Evolutionary conservation across 1,284 basidiomycete genomes (phyloP).

Genomic region (Porogramme epimiltina): DNA sequence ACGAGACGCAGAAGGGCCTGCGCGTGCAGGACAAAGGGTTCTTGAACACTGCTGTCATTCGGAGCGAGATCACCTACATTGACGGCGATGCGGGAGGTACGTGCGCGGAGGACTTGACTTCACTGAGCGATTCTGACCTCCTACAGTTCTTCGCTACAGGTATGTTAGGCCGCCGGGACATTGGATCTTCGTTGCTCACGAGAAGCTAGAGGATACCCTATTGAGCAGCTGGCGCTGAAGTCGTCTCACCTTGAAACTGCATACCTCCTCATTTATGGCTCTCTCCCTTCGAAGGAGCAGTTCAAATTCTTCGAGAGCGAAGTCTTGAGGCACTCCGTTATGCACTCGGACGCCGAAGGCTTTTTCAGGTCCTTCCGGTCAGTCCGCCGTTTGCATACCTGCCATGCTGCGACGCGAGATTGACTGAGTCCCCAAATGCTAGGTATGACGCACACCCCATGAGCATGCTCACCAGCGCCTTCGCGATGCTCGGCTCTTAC

Average conservation of each 20-base stretch:
- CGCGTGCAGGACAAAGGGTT: conserved; percentile 81
- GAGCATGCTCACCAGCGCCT: conserved; percentile 84
- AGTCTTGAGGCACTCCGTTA: conserved; percentile 75
- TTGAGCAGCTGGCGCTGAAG: conserved; percentile 82
- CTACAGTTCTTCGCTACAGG: conserved; percentile 72
- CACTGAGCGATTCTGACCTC: not conserved
- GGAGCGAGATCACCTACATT: conserved; percentile 84
- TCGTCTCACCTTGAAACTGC: conserved; percentile 82
- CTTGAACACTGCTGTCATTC: conserved; percentile 85
- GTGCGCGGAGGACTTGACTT: conserved; percentile 15
- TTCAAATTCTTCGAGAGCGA: conserved; percentile 68
- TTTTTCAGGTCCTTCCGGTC: conserved; percentile 82
- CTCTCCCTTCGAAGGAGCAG: conserved; percentile 70
- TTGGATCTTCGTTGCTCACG: not conserved
- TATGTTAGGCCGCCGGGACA: conserved; percentile 26
- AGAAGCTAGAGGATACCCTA: conserved; percentile 80
- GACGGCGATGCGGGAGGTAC: conserved; percentile 81
- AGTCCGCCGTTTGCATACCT: not conserved
- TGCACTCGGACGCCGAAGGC: conserved; percentile 78
- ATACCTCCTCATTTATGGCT: conserved; percentile 87
- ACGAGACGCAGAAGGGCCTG: conserved; percentile 80
- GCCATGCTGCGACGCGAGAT: not conserved
- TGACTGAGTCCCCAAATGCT: not conserved
- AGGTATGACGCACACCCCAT: conserved; percentile 89
- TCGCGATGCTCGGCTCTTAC: conserved; percentile 85